Evolutionary conservation across 352 stramenopile species (phyloP), one percentile per base, ranked within the genome.

Genomic region (Globisporangium ultimum): DNA sequence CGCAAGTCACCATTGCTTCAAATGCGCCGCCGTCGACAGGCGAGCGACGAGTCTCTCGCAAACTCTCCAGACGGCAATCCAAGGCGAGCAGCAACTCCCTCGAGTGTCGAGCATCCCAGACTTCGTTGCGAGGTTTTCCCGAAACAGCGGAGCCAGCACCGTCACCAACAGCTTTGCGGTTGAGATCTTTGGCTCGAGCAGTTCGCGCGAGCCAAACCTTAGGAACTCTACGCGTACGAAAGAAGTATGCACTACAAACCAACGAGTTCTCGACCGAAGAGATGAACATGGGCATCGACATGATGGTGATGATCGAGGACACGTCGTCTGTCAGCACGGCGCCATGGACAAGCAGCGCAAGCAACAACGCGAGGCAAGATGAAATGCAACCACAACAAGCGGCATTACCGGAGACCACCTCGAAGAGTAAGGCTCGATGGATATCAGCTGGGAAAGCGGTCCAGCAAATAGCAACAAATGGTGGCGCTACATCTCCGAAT

Each of bases 121-220:
- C 17, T 7, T 65, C 65, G 13, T 18, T 69, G 47, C 66, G 64
- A 41, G 49, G 24, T 0, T 43, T 71, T 24, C 6, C 36, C 0
- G 58, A 74, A 0, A 15, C 13, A 18, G 50, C 47, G 1, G 61
- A 80, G 14, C 15, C 55, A 0, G 72, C 67, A 22, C 61, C 76
- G 1, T 89, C 81, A 0, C 57, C 62, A 0, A 89, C 77, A 1
- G 76, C 71, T 1, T 51, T 71, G 38, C 59, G 77, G 0, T 60
- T 91, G 14, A 61, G 61, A 22, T 77, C 81, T 11, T 54, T 91
- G 1, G 78, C 77, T 0, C 76, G 73, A 20, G 79, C 75, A 2
- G 71, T 91, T 5, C 72, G 78, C 9, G 81, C 81, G 5, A 75
- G 67, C 15, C 78, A 89, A 24, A 68, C 66, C 12, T 64, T 91